Percentiles rank a stretch among this genome's conserved stretches.
These are phyloP conservation scores for Clonostachys byssicola DNA, from an alignment of 2,329 filamentous ascomycete species.

Conservation along the genomic window DNA sequence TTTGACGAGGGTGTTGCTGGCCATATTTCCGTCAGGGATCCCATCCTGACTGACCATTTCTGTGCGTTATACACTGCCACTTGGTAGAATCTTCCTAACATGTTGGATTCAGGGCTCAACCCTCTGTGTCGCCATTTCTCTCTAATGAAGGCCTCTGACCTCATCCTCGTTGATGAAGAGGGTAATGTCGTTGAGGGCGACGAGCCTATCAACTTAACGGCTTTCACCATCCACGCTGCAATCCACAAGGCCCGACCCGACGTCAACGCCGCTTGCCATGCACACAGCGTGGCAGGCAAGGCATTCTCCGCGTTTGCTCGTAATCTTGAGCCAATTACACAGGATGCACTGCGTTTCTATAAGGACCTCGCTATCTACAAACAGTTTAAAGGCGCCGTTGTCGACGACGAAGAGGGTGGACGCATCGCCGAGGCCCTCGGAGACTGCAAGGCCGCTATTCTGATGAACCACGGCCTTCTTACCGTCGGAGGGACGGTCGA, in stretches of 20 bases:
- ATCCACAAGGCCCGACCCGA: constrained; percentile 59
- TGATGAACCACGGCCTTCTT: constrained; percentile 67
- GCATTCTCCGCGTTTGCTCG: constrained; percentile 62
- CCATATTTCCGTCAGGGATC: constrained; percentile 61
- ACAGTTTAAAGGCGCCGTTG: constrained; percentile 47
- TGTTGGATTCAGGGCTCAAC: constrained; percentile 37
- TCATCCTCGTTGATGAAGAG: constrained; percentile 56
- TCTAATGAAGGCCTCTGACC: constrained; percentile 54
- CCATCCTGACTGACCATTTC: constrained; percentile 51
- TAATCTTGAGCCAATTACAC: constrained; percentile 64
- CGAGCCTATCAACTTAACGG: constrained; percentile 61
- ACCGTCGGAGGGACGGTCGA: constrained; percentile 69
- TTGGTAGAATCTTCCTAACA: no score
- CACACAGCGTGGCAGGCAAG: constrained; percentile 59
- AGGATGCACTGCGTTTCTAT: constrained; percentile 61
- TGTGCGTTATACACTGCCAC: constrained; percentile 29
- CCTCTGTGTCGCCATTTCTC: constrained; percentile 56
- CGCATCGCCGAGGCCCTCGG: constrained; percentile 61
- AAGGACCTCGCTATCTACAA: constrained; percentile 61
- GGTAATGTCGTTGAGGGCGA: constrained; percentile 52
- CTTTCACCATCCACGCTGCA: constrained; percentile 64
- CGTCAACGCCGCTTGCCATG: constrained; percentile 64
- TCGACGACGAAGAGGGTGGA: constrained; percentile 56
- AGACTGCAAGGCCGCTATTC: constrained; percentile 51
- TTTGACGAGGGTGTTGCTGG: constrained; percentile 59